Base-by-base conservation (phyloP, 169 alveolate species). In the Eimeria sp. region DNA sequence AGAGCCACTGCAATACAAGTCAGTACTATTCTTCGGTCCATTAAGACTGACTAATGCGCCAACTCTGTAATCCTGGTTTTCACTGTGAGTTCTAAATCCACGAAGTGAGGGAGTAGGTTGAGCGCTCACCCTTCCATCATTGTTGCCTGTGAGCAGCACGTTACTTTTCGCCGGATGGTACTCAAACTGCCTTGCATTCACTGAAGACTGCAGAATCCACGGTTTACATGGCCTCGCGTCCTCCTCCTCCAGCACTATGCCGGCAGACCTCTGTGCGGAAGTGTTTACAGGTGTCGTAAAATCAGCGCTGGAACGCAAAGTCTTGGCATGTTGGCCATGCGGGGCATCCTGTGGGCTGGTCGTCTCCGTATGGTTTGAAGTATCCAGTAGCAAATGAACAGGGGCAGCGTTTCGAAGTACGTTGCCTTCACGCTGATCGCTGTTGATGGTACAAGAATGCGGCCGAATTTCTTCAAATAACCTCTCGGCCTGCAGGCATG, bases 131-230 rank as follows among this genome's bases (percentile, higher is more conserved):
- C 56, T 71, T 18, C 96, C 97, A 66, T 77, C 97, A 72, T 82
- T 80, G 91, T 71, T 77, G 18, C 97, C 97, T 43, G 95, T 90
- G 90, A 96, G 91, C 78, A 96, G 40, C 56, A 90, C 89, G 72
- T 95, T 95, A 10, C 95, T 66, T 37, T 91, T 37, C 20, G 77
- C 90, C 14, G 96, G 95, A 49, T 95, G 97, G 56, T 93, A 96
- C 76, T 96, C 97, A 91, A 96, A 96, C 87, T 96, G 97, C 46
- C 97, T 85, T 46, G 97, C 90, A 68, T 95, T 94, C 33, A 83
- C 82, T 20, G 97, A 77, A 30, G 96, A 52, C 68, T 66, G 94
- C 64, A 93, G 77, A 76, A 93, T 58, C 85, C 95, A 83, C 20
- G 85, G 95, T 54, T 25, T 58, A 71, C 90, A 76, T 14, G 64